Evolutionary conservation across 495 filamentous ascomycete genomes (phyloP).

Genomic region (Lepraria neglecta): DNA sequence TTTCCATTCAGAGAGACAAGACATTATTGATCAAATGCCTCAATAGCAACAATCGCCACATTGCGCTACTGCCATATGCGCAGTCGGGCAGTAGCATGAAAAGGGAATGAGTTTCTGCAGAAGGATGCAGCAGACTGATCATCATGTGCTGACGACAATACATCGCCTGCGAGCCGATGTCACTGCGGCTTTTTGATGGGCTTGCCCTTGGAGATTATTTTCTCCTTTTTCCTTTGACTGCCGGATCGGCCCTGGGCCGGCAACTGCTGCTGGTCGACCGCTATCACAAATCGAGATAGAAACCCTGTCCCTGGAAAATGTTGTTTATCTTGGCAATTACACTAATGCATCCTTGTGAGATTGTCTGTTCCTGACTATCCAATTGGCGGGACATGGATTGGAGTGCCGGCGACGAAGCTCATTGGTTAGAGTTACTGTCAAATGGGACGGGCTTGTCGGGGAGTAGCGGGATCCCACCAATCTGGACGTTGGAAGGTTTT

Average conservation of each 20-base stretch:
- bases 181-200: neutral
- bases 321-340: constrained; percentile 10
- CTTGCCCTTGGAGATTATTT: neutral
- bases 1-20: neutral
- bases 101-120: constrained; percentile 9
- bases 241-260: constrained; percentile 17
- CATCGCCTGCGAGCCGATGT: neutral
- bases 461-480: constrained; percentile 18
- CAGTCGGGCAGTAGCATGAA: constrained; percentile 3
- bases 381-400: constrained; percentile 21
- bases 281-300: constrained; percentile 10
- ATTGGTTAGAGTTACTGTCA: constrained; percentile 14
- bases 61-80: constrained; percentile 10
- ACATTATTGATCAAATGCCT: neutral
- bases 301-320: constrained; percentile 3
- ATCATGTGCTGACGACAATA: constrained; percentile 10
- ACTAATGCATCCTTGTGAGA: constrained; percentile 18
- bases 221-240: constrained; percentile 17
- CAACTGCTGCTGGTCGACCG: neutral
- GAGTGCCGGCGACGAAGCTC: neutral
- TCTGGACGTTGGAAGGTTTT: constrained; percentile 9
- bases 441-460: constrained; percentile 18
- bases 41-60: neutral
- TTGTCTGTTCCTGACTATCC: constrained; percentile 27
- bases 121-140: constrained; percentile 13